A percentile compares a stretch with the other conserved stretches of the same genome.
phyloP scores from a whole-genome alignment of 495 filamentous ascomycete genomes.

The Copromyces sp. region DNA sequence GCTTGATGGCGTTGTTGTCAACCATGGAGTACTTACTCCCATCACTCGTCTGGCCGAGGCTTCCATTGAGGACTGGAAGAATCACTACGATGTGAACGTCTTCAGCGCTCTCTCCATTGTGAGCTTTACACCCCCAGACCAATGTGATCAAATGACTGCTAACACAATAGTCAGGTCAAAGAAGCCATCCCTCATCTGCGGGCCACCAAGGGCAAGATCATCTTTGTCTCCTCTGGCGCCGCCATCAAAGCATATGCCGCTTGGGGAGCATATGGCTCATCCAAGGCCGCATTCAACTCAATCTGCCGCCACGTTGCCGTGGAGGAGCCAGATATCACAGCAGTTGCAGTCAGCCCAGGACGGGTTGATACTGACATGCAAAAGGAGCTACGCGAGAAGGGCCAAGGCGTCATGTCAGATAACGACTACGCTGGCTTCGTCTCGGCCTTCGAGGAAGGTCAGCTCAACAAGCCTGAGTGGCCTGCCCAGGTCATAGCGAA shows the following conservation, averaged over 20 bases:
- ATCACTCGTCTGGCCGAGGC: slow-evolving; percentile 60
- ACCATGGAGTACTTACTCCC: slow-evolving; percentile 74
- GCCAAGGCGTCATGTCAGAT: slow-evolving; percentile 51
- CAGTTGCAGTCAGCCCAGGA: slow-evolving; percentile 66
- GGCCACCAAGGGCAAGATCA: slow-evolving; percentile 53
- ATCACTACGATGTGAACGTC: slow-evolving; percentile 72
- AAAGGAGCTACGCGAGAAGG: slow-evolving; percentile 62
- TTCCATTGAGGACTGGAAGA: slow-evolving; percentile 60
- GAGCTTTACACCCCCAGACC: slow-evolving; percentile 18
- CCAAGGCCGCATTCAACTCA: slow-evolving; percentile 85
- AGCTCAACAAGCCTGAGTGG: slow-evolving; percentile 70
- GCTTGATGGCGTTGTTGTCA: slow-evolving; percentile 75
- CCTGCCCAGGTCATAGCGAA: slow-evolving; percentile 79
- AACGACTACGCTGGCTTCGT: slow-evolving; percentile 61
- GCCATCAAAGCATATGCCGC: slow-evolving; percentile 54
- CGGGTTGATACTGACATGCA: slow-evolving; percentile 95
- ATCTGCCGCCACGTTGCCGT: slow-evolving; percentile 58
- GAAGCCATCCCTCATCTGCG: slow-evolving; percentile 65
- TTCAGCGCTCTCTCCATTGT: slow-evolving; percentile 73
- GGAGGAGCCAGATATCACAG: slow-evolving; percentile 71
- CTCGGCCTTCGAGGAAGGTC: slow-evolving; percentile 52
- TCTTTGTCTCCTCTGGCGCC: slow-evolving; percentile 72
- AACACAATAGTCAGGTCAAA: slow-evolving; percentile 45
- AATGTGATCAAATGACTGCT: neutral
- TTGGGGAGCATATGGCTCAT: slow-evolving; percentile 74